Evolutionary conservation across 768 basidiomycete genomes (phyloP), one percentile per base, ranked within the genome.

Genomic region (Symmetrospora coprosmae): DNA sequence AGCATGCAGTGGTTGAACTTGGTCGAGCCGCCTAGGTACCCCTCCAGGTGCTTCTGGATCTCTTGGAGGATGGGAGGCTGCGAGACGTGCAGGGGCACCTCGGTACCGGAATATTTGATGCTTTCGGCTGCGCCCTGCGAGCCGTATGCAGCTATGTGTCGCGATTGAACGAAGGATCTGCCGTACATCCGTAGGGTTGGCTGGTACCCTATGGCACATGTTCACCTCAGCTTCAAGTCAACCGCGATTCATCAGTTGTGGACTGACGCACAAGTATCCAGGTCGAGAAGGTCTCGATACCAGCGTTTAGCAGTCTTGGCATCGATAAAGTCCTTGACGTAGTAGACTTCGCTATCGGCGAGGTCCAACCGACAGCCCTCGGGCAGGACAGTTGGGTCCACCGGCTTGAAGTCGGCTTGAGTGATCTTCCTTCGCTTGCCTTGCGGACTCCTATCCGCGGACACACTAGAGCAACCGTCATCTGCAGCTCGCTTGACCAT

Each of bases 1-100:
- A 75, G 67, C 75, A 76, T 75, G 50, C 68, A 68, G 63, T 76
- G 74, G 46, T 76, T 76, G 67, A 76, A 76, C 38, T 40, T 65
- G 9, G 73, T 69, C 0, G 70, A 71, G n/a, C n/a, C n/a, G n/a
- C n/a, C n/a, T 6, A 76, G 65, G 23, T 51, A 63, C 2, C 56
- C 53, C 45, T 74, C 73, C 14, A 76, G 69, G 28, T 41, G 23
- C 9, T 63, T 52, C 49, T 72, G 65, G 52, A 76, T 75, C 50
- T 65, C 62, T 38, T 62, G 55, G 14, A 76, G 64, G 1, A 72
- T 51, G 9, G 64, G 61, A 4, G 75, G 75, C 53, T 73, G 74
- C 1, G 67, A 68, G 62, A 73, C 67, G 43, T 72, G 63, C 72
- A 76, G 72, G 9, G 65, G 58, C 27, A 76, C 74, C 9, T 61